These are phyloP conservation scores for Verticillium tricorpus DNA, from an alignment of 2,329 filamentous ascomycete genomes.

Conservation along the genomic window DNA sequence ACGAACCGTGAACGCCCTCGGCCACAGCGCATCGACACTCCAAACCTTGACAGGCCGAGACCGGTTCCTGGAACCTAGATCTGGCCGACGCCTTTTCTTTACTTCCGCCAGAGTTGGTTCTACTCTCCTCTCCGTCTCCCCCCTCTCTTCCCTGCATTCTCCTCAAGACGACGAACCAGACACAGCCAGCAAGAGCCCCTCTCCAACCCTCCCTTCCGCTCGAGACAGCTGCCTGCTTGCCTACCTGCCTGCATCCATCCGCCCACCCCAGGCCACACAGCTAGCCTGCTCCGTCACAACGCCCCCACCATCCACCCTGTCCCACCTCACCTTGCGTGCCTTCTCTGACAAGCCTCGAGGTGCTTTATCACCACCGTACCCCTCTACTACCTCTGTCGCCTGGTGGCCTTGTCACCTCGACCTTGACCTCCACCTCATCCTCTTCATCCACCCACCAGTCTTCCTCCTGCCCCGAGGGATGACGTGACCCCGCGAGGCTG, in stretches of 20 bases:
- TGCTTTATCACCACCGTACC: constrained; percentile 3
- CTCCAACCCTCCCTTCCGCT: background rate
- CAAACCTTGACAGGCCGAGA: background rate
- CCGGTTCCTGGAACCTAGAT: background rate
- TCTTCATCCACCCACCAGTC: background rate
- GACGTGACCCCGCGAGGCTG: constrained; percentile 29
- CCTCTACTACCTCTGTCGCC: no score
- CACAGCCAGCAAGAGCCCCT: background rate
- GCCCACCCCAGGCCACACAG: background rate
- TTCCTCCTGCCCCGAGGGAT: constrained; percentile 19
- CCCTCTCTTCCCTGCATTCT: background rate
- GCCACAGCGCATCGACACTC: background rate
- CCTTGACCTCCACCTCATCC: background rate
- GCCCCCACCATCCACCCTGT: constrained; percentile 3
- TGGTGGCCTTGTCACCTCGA: background rate
- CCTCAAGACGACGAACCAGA: background rate
- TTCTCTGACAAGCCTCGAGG: background rate
- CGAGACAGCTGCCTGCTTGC: background rate
- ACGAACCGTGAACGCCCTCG: background rate
- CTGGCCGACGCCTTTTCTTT: background rate
- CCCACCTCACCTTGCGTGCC: background rate
- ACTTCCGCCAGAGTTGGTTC: constrained; percentile 9
- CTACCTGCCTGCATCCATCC: background rate
- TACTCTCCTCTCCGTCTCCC: background rate
- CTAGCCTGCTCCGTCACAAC: constrained; percentile 5